phyloP scores from a whole-genome alignment of 148 eudicot genomes.

The Silene conica region DNA sequence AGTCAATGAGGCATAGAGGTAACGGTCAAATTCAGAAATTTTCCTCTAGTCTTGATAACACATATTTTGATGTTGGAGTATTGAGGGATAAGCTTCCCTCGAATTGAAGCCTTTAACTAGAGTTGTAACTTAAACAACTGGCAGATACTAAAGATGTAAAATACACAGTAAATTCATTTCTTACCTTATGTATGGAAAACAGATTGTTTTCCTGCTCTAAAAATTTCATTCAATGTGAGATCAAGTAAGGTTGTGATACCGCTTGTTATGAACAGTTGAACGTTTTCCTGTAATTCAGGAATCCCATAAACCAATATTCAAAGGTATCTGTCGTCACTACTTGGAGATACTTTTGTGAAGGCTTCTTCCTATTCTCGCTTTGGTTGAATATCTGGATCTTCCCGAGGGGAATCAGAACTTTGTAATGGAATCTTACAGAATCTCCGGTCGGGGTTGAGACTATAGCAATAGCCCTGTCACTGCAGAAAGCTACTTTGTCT shows the following conservation, averaged over 20 bases:
- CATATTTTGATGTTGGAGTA: background rate
- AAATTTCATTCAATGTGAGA: background rate
- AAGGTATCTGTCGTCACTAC: slow-evolving; percentile 29
- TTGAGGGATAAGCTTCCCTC: background rate
- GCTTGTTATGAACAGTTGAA: slow-evolving; percentile 24
- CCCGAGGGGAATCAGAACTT: slow-evolving; percentile 36
- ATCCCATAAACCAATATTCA: slow-evolving; percentile 47
- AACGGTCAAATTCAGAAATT: too few relatives aligned
- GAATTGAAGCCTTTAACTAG: background rate
- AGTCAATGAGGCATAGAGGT: too few relatives aligned
- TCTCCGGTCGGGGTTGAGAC: slow-evolving; percentile 24
- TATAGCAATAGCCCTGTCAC: slow-evolving; percentile 22
- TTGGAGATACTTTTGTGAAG: slow-evolving; percentile 38
- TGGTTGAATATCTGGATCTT: slow-evolving; percentile 34
- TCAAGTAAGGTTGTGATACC: background rate
- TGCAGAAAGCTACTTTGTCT: slow-evolving; percentile 26
- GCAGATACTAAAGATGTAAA: background rate
- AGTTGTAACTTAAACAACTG: background rate
- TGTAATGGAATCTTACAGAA: slow-evolving; percentile 19
- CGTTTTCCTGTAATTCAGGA: slow-evolving; percentile 29
- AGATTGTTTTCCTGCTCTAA: background rate
- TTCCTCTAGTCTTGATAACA: too few relatives aligned
- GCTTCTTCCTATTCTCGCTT: slow-evolving; percentile 29
- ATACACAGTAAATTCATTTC: background rate
- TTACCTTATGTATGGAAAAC: background rate